These are phyloP conservation scores for Neoscytalidium dimidiatum DNA, from an alignment of 2,329 filamentous ascomycete genomes.

Conservation along the genomic window DNA sequence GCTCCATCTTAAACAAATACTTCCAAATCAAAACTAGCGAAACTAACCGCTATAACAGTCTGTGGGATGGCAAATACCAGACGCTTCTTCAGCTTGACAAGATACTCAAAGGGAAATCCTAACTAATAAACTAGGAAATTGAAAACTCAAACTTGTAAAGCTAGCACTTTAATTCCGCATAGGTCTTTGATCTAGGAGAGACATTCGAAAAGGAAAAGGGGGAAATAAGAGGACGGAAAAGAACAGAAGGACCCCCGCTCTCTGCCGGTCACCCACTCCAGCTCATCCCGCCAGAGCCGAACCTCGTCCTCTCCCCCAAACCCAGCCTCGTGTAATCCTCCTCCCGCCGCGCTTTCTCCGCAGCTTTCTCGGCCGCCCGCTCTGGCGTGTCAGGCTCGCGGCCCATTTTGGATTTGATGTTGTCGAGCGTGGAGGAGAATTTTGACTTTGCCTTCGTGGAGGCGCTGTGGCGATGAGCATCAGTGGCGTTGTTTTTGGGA, in stretches of 20 bases:
- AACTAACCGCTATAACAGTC: too few relatives aligned
- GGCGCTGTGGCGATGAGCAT: too few relatives aligned
- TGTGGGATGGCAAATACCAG: too few relatives aligned
- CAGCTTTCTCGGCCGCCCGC: not conserved
- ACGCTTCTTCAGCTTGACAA: too few relatives aligned
- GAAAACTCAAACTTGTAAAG: too few relatives aligned
- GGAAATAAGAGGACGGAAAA: not conserved
- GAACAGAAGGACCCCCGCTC: too few relatives aligned
- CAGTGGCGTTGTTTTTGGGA: too few relatives aligned
- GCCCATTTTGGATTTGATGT: slow-evolving; percentile 4
- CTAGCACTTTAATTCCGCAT: too few relatives aligned
- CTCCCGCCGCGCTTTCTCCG: not conserved
- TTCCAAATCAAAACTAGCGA: not conserved
- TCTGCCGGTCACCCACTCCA: not conserved
- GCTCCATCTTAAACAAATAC: not conserved
- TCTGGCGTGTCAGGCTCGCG: not conserved
- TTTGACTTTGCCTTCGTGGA: not conserved
- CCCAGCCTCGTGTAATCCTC: slow-evolving; percentile 8
- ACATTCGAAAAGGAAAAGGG: not conserved
- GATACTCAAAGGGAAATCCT: too few relatives aligned
- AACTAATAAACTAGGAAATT: too few relatives aligned
- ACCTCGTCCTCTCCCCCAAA: slow-evolving; percentile 10
- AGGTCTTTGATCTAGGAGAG: too few relatives aligned
- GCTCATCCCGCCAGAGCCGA: not conserved
- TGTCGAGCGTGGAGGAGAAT: not conserved